Conservation (phyloP, 1,139 yeast species). For the Kodamaea suecica region DNA sequence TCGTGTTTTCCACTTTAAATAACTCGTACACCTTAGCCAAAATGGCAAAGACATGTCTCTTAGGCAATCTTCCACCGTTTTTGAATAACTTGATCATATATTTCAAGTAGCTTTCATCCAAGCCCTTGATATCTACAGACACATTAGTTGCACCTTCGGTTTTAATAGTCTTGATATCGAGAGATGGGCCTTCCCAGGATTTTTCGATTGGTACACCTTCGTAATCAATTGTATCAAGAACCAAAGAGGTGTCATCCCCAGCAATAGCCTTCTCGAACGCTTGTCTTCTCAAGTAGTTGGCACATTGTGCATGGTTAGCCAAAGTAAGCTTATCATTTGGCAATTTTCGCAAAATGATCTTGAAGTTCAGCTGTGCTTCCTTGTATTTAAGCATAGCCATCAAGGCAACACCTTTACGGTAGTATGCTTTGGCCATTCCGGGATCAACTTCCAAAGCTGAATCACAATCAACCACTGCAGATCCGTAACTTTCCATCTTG, state of each 20-base stretch:
- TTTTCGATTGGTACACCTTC: conserved; percentile 54
- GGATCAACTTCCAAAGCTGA: conserved; percentile 68
- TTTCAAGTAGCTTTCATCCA: conserved; percentile 52
- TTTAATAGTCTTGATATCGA: conserved; percentile 39
- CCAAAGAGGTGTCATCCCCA: conserved; percentile 45
- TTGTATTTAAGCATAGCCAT: conserved; percentile 75
- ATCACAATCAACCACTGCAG: conserved; percentile 76
- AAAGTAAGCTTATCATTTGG: conserved; percentile 73
- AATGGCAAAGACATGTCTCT: conserved; percentile 80
- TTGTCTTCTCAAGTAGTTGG: conserved; percentile 62
- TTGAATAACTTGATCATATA: conserved; percentile 68
- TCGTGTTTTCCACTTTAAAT: conserved; percentile 62
- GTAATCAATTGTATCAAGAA: conserved; percentile 43
- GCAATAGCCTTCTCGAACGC: conserved; percentile 89
- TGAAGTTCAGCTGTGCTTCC: conserved; percentile 71
- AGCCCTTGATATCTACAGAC: conserved; percentile 28
- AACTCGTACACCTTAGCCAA: conserved; percentile 68
- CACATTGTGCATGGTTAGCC: conserved; percentile 62
- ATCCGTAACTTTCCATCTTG: conserved; percentile 81
- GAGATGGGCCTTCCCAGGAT: conserved; percentile 62
- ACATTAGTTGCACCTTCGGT: conserved; percentile 13
- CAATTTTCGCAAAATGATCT: conserved; percentile 54
- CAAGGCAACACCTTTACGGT: conserved; percentile 79
- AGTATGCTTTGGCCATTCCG: conserved; percentile 69
- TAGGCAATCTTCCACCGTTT: conserved; percentile 70